These are phyloP conservation scores for Caloboletus inedulis DNA, from an alignment of 1,284 basidiomycete species.

Conservation along the genomic window DNA sequence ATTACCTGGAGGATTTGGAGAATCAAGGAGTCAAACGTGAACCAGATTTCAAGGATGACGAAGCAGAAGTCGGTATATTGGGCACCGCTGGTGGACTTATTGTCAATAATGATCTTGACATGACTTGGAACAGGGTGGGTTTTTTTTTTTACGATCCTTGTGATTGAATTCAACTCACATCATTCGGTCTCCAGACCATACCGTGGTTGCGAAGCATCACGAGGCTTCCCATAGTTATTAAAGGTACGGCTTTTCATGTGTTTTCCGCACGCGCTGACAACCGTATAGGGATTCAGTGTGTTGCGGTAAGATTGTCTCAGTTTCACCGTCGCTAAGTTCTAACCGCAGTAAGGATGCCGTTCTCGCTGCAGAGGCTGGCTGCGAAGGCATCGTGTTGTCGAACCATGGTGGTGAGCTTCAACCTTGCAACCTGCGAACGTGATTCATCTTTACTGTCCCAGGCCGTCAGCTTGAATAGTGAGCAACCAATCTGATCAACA, in stretches of 20 bases:
- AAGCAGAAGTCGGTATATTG: conserved; percentile 39
- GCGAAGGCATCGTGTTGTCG: conserved; percentile 84
- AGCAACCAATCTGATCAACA: conserved; percentile 24
- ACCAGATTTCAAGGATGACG: conserved; percentile 28
- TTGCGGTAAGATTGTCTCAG: conserved; percentile 46
- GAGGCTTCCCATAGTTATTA: conserved; percentile 79
- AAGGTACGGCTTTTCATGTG: conserved; percentile 47
- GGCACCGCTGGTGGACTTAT: conserved; percentile 68
- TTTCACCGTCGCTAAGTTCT: conserved; percentile 1
- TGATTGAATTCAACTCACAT: conserved; percentile 1
- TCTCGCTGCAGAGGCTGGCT: conserved; percentile 82
- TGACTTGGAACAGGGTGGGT: conserved; percentile 67
- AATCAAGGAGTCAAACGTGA: conserved; percentile 31
- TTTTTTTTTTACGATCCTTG: conserved; percentile 2
- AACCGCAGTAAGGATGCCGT: conserved; percentile 65
- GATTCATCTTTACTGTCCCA: conserved; percentile 25
- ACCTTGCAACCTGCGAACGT: conserved; percentile 1
- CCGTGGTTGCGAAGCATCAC: conserved; percentile 77
- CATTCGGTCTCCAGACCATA: conserved; percentile 50
- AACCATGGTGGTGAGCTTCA: conserved; percentile 79
- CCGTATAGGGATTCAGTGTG: conserved; percentile 64
- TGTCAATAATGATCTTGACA: conserved; percentile 61
- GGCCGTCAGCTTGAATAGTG: conserved; percentile 82
- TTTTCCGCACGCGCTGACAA: conserved; percentile 8
- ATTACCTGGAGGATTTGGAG: conserved; percentile 61